phyloP scores from a whole-genome alignment of 768 basidiomycete genomes.

The Amanita exitialis region DNA sequence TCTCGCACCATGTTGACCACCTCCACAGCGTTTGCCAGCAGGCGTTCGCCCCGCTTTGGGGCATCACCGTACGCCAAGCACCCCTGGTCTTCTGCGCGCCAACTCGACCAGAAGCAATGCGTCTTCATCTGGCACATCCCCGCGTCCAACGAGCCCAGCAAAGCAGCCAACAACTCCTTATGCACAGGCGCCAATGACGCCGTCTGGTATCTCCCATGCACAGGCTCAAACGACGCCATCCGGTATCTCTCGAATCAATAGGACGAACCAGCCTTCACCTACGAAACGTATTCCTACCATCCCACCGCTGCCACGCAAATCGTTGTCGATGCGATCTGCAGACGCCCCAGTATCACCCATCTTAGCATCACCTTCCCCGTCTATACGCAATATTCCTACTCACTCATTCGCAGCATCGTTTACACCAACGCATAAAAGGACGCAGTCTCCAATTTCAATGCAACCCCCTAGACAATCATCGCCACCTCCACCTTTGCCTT shows the following conservation, averaged over 20 bases:
- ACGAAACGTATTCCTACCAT: slow-evolving; percentile 42
- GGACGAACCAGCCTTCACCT: slow-evolving; percentile 35
- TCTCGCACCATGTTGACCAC: slow-evolving; percentile 1
- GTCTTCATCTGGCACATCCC: slow-evolving; percentile 40
- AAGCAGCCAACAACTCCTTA: slow-evolving; percentile 31
- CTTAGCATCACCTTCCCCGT: slow-evolving; percentile 20
- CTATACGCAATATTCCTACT: slow-evolving; percentile 14
- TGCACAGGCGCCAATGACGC: slow-evolving; percentile 16
- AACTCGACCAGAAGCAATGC: slow-evolving; percentile 30
- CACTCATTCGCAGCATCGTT: slow-evolving; percentile 12
- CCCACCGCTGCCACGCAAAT: slow-evolving; percentile 38
- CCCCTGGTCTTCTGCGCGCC: slow-evolving; percentile 27
- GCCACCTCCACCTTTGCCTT: slow-evolving; percentile 19
- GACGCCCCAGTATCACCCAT: slow-evolving; percentile 22
- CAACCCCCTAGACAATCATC: slow-evolving; percentile 21
- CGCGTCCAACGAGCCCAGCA: slow-evolving; percentile 57
- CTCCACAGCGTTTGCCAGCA: slow-evolving; percentile 14
- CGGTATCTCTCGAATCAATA: slow-evolving; percentile 15
- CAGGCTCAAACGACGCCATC: slow-evolving; percentile 15
- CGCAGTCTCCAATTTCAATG: slow-evolving; percentile 28
- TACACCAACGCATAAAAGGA: slow-evolving; percentile 19
- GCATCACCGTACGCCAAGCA: slow-evolving; percentile 56
- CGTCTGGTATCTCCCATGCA: slow-evolving; percentile 17
- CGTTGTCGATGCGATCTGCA: slow-evolving; percentile 35
- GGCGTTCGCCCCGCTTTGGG: slow-evolving; percentile 24